These are phyloP conservation scores for Chlorella vulgaris DNA, from an alignment of 139 green algal species.

Conservation along the genomic window DNA sequence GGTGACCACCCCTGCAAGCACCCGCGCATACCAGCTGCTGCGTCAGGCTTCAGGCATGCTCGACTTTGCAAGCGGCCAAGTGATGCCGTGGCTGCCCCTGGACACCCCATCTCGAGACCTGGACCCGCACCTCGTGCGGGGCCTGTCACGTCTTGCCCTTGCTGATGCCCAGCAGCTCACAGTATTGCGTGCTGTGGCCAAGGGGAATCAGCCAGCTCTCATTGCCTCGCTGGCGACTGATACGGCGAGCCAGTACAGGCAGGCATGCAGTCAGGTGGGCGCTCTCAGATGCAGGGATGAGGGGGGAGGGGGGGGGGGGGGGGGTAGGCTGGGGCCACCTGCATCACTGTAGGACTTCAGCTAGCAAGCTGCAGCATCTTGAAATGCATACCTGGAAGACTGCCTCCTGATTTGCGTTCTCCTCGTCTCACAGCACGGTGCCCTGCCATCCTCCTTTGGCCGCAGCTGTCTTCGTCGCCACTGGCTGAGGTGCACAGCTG, in stretches of 20 bases:
- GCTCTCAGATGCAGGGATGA: too few species aligned
- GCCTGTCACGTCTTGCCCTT: slow-evolving; percentile 1
- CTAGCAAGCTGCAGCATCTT: not conserved
- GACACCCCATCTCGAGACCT: not conserved
- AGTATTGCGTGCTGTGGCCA: slow-evolving; percentile 50
- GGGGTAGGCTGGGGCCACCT: not conserved
- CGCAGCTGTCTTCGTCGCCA: not conserved
- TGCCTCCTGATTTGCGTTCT: not conserved
- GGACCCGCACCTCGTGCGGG: slow-evolving; percentile 20
- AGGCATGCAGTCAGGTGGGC: slow-evolving; percentile 24
- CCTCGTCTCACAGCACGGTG: not conserved
- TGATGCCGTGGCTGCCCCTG: slow-evolving; percentile 24
- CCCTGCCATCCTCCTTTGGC: too few species aligned
- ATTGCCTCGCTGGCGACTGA: slow-evolving; percentile 46
- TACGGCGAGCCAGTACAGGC: slow-evolving; percentile 36
- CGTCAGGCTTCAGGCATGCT: slow-evolving; percentile 38
- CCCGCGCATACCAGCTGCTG: slow-evolving; percentile 46
- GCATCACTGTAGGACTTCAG: not conserved
- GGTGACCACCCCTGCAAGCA: not conserved
- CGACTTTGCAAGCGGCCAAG: slow-evolving; percentile 6
- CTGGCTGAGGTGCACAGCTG: not conserved
- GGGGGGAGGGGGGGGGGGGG: not conserved
- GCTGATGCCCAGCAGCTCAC: slow-evolving; percentile 57
- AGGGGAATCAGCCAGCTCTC: slow-evolving; percentile 52
- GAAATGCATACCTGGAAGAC: not conserved